Conservation (phyloP, 2,329 filamentous ascomycete species). For the Hypoxylon sp. region DNA sequence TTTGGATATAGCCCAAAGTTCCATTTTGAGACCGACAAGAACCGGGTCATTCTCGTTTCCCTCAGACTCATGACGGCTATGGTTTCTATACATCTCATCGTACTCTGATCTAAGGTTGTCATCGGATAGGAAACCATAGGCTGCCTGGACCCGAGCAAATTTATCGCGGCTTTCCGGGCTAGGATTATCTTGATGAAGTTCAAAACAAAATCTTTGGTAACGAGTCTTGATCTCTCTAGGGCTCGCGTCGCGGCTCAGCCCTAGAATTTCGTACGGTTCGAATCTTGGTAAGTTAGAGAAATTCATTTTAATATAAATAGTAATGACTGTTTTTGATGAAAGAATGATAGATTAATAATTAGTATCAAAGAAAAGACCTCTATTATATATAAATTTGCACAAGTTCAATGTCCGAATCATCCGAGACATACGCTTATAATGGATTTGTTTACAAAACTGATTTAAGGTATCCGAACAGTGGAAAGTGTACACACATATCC, state of each 20-base stretch:
- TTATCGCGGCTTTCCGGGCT: slow-evolving; percentile 1
- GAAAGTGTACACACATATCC: too few species aligned
- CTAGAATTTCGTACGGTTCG: slow-evolving; percentile 18
- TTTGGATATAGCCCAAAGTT: too few species aligned
- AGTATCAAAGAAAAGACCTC: background rate
- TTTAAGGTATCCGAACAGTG: background rate
- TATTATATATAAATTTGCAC: background rate
- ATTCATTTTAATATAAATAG: slow-evolving; percentile 9
- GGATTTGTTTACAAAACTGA: background rate
- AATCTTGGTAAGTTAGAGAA: background rate
- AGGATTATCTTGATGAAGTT: slow-evolving; percentile 11
- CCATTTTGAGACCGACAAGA: too few species aligned
- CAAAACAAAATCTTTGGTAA: slow-evolving; percentile 5
- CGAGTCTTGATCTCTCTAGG: background rate
- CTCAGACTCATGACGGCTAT: background rate
- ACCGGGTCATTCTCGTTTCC: too few species aligned
- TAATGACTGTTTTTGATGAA: background rate
- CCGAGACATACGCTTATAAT: background rate
- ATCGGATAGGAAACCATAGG: slow-evolving; percentile 17
- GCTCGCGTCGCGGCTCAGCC: background rate
- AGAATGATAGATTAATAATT: background rate
- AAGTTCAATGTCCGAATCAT: background rate
- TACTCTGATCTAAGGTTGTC: background rate
- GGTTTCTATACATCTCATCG: background rate
- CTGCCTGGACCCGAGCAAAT: slow-evolving; percentile 15